A percentile compares a stretch with the other conserved stretches of the same genome.
Evolutionary conservation across 768 basidiomycete species (phyloP).

Genomic region (Tylopilus rubrobrunneus): DNA sequence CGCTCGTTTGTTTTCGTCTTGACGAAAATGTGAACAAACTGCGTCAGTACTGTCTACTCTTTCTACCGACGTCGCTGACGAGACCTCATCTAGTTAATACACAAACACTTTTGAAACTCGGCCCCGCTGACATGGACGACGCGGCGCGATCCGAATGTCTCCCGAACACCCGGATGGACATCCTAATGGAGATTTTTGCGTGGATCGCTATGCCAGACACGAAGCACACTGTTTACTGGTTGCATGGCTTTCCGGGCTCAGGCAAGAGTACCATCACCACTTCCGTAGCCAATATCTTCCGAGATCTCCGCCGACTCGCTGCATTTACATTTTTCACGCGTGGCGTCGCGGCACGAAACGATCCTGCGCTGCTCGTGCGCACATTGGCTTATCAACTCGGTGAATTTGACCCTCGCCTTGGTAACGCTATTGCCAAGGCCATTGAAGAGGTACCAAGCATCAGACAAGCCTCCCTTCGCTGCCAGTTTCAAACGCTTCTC

Average conservation of each 20-base stretch:
- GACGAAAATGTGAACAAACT: conserved; percentile 25
- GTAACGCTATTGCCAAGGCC: conserved; percentile 21
- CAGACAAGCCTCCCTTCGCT: conserved; percentile 24
- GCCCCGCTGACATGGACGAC: conserved; percentile 29
- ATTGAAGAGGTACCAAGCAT: conserved; percentile 29
- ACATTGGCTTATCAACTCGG: conserved; percentile 35
- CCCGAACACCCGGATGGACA: conserved; percentile 30
- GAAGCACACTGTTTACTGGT: conserved; percentile 29
- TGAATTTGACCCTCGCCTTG: conserved; percentile 30
- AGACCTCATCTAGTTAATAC: conserved; percentile 7
- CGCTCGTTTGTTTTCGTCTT: conserved; percentile 28
- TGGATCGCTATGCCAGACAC: conserved; percentile 22
- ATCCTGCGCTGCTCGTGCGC: conserved; percentile 29
- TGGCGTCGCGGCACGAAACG: conserved; percentile 25
- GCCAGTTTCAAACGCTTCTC: conserved; percentile 34
- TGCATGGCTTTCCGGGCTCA: conserved; percentile 33
- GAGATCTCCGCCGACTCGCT: conserved; percentile 32
- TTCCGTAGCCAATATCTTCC: conserved; percentile 32
- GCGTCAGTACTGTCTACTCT: conserved; percentile 13
- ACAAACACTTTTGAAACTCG: conserved; percentile 24
- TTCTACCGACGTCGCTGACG: neutral
- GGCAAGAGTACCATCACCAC: conserved; percentile 37
- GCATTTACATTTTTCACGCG: conserved; percentile 37
- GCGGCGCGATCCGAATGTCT: conserved; percentile 25
- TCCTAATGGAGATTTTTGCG: conserved; percentile 23